A percentile compares a stretch with the other conserved stretches of the same genome.
Evolutionary conservation across 805 yeast genomes (phyloP).

Genomic region (Cyberlindnera bimundalis): DNA sequence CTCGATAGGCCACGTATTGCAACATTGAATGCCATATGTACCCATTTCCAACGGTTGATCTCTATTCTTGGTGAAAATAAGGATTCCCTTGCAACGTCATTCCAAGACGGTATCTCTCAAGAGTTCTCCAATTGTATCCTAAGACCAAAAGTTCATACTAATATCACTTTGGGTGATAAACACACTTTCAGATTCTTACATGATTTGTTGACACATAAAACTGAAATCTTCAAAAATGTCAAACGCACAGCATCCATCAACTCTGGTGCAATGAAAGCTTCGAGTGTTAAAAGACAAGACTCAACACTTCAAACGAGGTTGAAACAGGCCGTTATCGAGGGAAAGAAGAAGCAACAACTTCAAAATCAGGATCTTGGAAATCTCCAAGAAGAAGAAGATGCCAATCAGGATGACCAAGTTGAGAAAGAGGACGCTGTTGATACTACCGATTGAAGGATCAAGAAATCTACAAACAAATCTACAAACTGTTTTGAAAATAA

Average conservation of each 20-base stretch:
- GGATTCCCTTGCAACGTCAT: conserved; percentile 35
- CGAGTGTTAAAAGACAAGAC: conserved; percentile 18
- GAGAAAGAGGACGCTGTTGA: not conserved
- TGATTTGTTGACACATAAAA: conserved; percentile 60
- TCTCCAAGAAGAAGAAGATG: conserved; percentile 3
- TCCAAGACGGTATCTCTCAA: conserved; percentile 49
- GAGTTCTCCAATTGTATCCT: conserved; percentile 64
- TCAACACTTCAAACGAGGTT: conserved; percentile 25
- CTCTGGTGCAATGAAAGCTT: conserved; percentile 4
- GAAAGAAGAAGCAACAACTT: conserved; percentile 11
- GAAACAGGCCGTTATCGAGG: conserved; percentile 26
- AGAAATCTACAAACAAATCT: no score
- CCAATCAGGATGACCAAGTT: conserved; percentile 1
- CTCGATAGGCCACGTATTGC: conserved; percentile 71
- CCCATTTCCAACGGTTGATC: conserved; percentile 68
- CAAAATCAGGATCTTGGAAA: conserved; percentile 2
- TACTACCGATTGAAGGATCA: not conserved
- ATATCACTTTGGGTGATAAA: conserved; percentile 51
- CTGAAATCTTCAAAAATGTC: conserved; percentile 62
- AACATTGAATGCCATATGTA: conserved; percentile 73
- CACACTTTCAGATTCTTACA: conserved; percentile 55
- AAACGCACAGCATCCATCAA: conserved; percentile 30
- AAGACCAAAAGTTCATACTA: conserved; percentile 46
- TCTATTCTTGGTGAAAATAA: conserved; percentile 47
- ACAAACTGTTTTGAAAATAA: not conserved